Evolutionary conservation across 1,284 basidiomycete genomes (phyloP).

Genomic region (Leccinum solheimii): DNA sequence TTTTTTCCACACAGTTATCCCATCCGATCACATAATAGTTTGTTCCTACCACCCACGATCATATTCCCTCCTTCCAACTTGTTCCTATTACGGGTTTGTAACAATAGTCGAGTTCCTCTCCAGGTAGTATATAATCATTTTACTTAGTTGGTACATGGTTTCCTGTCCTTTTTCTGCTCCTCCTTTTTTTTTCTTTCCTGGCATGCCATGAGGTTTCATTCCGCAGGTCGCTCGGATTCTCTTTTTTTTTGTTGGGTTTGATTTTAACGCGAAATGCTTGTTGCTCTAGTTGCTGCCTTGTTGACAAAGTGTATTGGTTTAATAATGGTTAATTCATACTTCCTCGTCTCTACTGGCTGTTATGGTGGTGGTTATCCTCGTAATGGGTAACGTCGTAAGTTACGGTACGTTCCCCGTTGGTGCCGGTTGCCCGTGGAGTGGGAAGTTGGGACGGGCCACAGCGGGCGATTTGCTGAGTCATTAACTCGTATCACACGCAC

Average conservation of each 20-base stretch:
- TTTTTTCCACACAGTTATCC: slow-evolving; percentile 3
- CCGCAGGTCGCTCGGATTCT: neutral
- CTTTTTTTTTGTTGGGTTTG: neutral
- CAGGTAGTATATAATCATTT: slow-evolving; percentile 32
- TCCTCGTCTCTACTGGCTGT: neutral
- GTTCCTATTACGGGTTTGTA: slow-evolving; percentile 36
- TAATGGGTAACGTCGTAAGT: neutral
- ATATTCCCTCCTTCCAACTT: slow-evolving; percentile 14
- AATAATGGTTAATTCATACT: neutral
- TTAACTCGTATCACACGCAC: neutral
- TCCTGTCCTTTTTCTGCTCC: neutral
- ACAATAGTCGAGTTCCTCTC: slow-evolving; percentile 27
- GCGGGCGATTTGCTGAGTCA: neutral
- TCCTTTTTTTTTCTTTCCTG: neutral
- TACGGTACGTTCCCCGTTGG: neutral
- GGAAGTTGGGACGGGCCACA: neutral
- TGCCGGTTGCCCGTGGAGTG: neutral
- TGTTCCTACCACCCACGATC: slow-evolving; percentile 4
- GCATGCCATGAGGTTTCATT: neutral
- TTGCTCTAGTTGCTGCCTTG: neutral
- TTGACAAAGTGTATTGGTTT: neutral
- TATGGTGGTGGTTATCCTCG: neutral
- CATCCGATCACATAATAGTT: slow-evolving; percentile 24
- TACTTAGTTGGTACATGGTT: slow-evolving; percentile 12
- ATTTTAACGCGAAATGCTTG: slow-evolving; percentile 1